phyloP scores from a whole-genome alignment of 257 asterid species.

The Paraleonurus japonicus region DNA sequence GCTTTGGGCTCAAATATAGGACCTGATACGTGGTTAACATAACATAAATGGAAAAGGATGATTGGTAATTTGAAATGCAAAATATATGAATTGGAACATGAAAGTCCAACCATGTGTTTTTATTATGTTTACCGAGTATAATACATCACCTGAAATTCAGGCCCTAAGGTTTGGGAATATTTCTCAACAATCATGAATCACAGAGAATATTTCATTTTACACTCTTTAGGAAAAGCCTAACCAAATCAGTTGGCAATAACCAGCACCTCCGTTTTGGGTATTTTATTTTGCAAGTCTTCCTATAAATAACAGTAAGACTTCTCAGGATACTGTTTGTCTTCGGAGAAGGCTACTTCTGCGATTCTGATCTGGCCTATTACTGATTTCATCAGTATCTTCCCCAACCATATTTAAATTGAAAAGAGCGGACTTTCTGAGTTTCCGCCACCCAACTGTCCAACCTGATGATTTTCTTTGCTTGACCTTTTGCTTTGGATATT shows the following conservation, averaged over 20 bases:
- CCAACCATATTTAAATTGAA: constrained; percentile 39
- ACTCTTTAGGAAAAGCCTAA: constrained; percentile 16
- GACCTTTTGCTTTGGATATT: constrained; percentile 40
- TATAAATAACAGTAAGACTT: not conserved
- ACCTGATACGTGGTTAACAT: not conserved
- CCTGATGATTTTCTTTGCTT: constrained; percentile 42
- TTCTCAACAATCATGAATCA: constrained; percentile 7
- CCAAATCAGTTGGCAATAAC: not conserved
- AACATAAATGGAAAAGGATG: not conserved
- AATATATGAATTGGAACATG: not conserved
- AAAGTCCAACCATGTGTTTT: not conserved
- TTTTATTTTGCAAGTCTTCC: not conserved
- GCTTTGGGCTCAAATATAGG: not conserved
- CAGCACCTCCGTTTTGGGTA: not conserved
- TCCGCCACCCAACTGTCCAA: constrained; percentile 67
- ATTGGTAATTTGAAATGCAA: not conserved
- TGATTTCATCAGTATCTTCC: constrained; percentile 46
- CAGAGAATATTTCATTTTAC: constrained; percentile 6
- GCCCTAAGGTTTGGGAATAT: not conserved
- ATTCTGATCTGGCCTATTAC: constrained; percentile 26
- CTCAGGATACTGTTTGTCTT: constrained; percentile 49
- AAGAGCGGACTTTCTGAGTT: constrained; percentile 51
- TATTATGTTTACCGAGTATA: not conserved
- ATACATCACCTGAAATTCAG: not conserved
- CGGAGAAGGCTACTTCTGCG: constrained; percentile 33